Base-by-base conservation (phyloP, 768 basidiomycete genomes). In the Boletus speciosus region DNA sequence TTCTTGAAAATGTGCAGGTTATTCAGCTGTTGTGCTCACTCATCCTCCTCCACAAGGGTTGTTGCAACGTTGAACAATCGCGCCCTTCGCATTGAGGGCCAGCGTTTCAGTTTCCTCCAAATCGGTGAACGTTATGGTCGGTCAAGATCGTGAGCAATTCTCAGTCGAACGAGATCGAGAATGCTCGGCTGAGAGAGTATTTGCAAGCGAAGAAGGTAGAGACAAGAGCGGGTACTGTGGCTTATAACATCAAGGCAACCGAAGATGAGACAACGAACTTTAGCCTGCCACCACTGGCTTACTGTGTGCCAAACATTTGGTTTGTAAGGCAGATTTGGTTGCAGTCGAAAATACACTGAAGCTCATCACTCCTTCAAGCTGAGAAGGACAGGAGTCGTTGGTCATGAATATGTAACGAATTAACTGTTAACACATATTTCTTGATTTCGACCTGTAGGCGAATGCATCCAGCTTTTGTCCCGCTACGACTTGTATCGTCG, bases 271-370 rank as follows among this genome's bases (percentile, higher is more conserved):
- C 16, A 69, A 67, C 43, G 29, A 59, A 32, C 48, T 67, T 16
- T 65, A 65, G 65, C 52, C 51, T 23, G 50, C 19, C 65, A 69
- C 32, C 50, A 54, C 36, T 71, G 71, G 66, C 51, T 57, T 49
- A 63, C 62, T 23, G 62, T 68, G 29, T 29, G 21, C 32, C 31
- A 58, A 40, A 47, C 47, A 11, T 58, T 62, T n/a, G 64, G 54
- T 39, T 46, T 65, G 47, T 65, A 60, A 48, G 29, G 15, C 35
- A n/a, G 32, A 19, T 16, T 2, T 10, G 25, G 39, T 16, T 29
- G 47, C 4, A 2, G 27, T 45, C 7, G 21, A 39, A 27, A 31
- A 31, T 32, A 19, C 31, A 40, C 10, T 29, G 2, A 16, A 21
- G 16, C 4, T 10, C 27, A 21, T 15, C n/a, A 4, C 25, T 25